Base-by-base conservation (phyloP, 2,329 filamentous ascomycete species). In the Penicillium sp. region DNA sequence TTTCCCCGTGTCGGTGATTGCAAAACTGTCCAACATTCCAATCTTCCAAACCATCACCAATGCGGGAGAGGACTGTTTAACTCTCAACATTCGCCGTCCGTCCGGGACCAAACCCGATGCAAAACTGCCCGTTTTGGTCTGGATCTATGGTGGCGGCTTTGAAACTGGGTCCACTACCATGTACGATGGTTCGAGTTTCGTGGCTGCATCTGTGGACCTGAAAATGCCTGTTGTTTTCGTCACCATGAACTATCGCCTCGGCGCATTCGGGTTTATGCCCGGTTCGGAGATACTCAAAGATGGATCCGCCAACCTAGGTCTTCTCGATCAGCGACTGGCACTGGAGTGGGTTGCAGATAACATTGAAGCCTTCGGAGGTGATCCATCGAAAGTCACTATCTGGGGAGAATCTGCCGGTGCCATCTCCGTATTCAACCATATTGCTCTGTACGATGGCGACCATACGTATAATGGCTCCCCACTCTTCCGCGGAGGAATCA, bases 271-370 rank as follows among this genome's bases (percentile, higher is more conserved):
- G 0, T 91, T 90, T 71, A 65, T 91, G 66, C 80, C 83, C 0
- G 87, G 87, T 6, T 80, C 80, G 46, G 86, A 90, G 67, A 78
- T 90, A 39, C 74, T 86, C 3, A 76, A 77, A 4, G 86, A 89
- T 54, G 86, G 87, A 1, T 79, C 84, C 2, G 71, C 85, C 2
- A 92, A 92, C 64, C 68, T 90, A 3, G 89, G 89, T 3, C 77
- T 89, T 3, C 76, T 88, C 0, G 89, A 92, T 63, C 88, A 92
- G 62, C 79, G 87, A 30, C 77, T 88, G 57, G 88, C 81, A 0
- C 75, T 92, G 6, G 73, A 91, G 65, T 92, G 89, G 89, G 81
- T 89, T 1, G 83, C 86, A 7, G 87, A 90, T 61, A 90, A 92
- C 58, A 90, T 92, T 50, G 83, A 75, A 1, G 78, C 82, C 0